Evolutionary conservation across 2,329 filamentous ascomycete genomes (phyloP), one percentile per base, ranked within the genome.

Genomic region (Furcasterigmium furcatum): DNA sequence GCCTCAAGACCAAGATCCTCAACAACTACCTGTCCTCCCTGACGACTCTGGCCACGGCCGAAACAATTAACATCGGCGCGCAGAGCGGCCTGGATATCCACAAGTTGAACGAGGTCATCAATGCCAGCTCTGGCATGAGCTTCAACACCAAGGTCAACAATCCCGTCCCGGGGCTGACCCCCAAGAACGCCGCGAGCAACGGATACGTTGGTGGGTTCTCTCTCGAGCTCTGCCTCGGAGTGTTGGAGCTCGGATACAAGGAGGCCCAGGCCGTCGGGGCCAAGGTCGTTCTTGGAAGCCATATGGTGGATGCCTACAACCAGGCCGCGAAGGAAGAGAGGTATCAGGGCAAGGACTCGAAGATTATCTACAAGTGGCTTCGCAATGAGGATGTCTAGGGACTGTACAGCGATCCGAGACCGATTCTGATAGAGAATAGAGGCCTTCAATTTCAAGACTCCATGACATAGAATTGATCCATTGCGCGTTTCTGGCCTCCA

Each of bases 1-100:
- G 50, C 7, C 16, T 52, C 6, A 48, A 48, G 9, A 51, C 48
- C 0, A 54, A 52, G 20, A 36, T 45, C 5, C 52, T 54, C 14
- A 54, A 54, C 39, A 52, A 52, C 42, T 54, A 52, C 14, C 30
- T 52, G 6, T 50, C 50, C 0, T 44, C 50, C n/a, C 50, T 47
- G 39, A 27, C 24, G 24, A 52, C 48, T 44, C 43, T 54, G 40
- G 47, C 43, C 4, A 43, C 46, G 4, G 52, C 45, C n/a, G 52
- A 54, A 20, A 50, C 43, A 1, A 48, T 51, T 44, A 52, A 52
- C 22, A 47, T 54, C 43, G 52, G 50, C 4, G 38, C 41, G 2
- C n/a, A 44, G 1, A 48, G 46, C 18, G 52, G 52, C 1, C 45
- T 55, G 1, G 45, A 55, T 19, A 44, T 44, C 0, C n/a, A 10